Base-by-base conservation (phyloP, 108 stramenopile species). In the Skeletonema grethae region DNA sequence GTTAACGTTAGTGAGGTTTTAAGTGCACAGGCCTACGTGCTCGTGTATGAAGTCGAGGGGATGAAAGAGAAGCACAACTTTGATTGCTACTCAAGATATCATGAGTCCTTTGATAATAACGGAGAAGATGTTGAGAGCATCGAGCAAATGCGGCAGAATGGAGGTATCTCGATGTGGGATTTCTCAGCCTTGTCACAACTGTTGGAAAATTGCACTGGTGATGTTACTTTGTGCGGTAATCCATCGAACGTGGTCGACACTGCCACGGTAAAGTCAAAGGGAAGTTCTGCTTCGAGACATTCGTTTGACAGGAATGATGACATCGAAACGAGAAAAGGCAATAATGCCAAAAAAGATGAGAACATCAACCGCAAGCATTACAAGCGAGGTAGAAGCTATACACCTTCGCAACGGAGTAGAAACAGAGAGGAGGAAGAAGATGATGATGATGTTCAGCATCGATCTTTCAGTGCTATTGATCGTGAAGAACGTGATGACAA, bases 1-100 rank as follows among this genome's bases (percentile, higher is more conserved):
- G 94, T 92, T 3, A 81, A 88, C 35, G 82, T 87, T 57, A 81
- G 74, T 9, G 85, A 82, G 43, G 94, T 92, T 10, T 58, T 95
- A 77, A 73, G 67, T 15, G 87, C 92, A 56, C 87, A 95, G 62
- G 91, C 94, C 0, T 95, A 95, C 77, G 89, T 95, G 63, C 48
- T 92, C 32, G 76, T 85, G 32, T 85, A 85, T 56, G 81, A 85
- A 60, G 80, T 84, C 16, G 84, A 72, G 65, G 83, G 83, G 28
- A 84, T 84, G 83, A 84, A 79, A 36, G 78, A 79, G 61, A 71
- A 67, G 20, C 67, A 79, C 50, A 72, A 72, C 35, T 79, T 79
- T 57, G 78, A 79, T 60, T 73, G 72, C 45, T 79, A 79, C 57
- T 79, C 78, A 39, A 68, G 78, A 53, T 79, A 79, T 79, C 78